phyloP scores from a whole-genome alignment of 192 early-diverging fungal genomes.

The Coemansia sp. region DNA sequence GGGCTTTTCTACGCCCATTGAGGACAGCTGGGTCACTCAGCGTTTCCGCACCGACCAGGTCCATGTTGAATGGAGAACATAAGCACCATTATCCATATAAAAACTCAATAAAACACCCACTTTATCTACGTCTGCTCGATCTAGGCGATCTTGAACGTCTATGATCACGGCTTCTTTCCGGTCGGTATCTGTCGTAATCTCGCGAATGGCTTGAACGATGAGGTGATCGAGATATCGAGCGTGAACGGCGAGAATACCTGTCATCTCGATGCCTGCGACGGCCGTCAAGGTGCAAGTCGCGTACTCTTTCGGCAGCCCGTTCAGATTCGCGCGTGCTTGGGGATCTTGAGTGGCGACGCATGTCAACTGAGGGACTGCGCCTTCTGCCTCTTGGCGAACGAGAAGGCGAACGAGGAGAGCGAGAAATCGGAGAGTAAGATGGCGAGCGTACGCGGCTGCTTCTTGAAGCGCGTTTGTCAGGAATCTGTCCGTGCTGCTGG shows the following conservation, averaged over 20 bases:
- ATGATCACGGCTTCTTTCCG: constrained; percentile 7
- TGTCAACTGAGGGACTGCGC: neutral
- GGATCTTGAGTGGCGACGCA: constrained; percentile 1
- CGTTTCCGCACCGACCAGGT: constrained; percentile 88
- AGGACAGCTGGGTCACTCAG: constrained; percentile 91
- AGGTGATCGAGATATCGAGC: constrained; percentile 8
- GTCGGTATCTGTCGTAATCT: constrained; percentile 7
- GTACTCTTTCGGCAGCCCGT: constrained; percentile 11
- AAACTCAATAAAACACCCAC: neutral
- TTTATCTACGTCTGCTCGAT: neutral
- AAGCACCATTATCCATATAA: neutral
- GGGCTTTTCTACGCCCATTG: constrained; percentile 75
- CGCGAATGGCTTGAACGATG: constrained; percentile 3
- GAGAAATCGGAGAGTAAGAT: constrained; percentile 29
- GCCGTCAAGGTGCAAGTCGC: constrained; percentile 16
- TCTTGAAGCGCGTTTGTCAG: neutral
- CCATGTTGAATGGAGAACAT: constrained; percentile 72
- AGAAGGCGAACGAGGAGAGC: constrained; percentile 7
- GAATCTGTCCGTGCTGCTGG: too few relatives aligned
- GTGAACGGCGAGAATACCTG: constrained; percentile 6
- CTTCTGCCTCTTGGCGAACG: neutral
- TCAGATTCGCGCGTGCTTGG: constrained; percentile 1
- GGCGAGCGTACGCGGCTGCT: constrained; percentile 33
- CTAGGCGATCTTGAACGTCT: constrained; percentile 28
- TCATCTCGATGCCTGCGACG: neutral